phyloP scores from a whole-genome alignment of 176 grass and related monocot species.

The Avena insularis region DNA sequence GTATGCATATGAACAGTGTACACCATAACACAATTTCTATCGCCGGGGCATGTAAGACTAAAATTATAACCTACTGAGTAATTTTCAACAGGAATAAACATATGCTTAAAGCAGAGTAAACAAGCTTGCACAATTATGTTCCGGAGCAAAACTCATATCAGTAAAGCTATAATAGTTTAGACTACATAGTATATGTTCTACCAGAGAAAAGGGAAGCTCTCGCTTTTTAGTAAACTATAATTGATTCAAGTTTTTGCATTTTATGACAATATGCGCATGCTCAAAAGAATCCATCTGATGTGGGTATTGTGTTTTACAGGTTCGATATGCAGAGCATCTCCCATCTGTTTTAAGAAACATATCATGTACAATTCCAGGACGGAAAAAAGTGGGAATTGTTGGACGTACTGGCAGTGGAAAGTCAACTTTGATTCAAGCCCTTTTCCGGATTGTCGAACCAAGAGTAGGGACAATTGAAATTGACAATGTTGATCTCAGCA shows the following conservation, averaged over 20 bases:
- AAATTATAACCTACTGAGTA: constrained; percentile 9
- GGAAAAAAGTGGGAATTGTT: constrained; percentile 90
- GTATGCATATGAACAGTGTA: background rate
- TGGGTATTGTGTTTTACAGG: constrained; percentile 57
- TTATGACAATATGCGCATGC: background rate
- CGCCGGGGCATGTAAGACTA: background rate
- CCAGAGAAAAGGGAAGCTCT: constrained; percentile 3
- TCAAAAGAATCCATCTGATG: constrained; percentile 32
- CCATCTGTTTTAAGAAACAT: constrained; percentile 91
- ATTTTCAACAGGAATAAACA: constrained; percentile 24
- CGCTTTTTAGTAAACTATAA: background rate
- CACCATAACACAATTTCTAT: background rate
- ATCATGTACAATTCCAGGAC: constrained; percentile 90
- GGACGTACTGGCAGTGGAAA: constrained; percentile 93
- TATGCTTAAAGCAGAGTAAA: constrained; percentile 25
- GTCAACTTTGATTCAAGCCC: constrained; percentile 88
- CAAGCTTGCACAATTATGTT: background rate
- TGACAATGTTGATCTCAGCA: constrained; percentile 82
- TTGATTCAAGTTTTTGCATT: background rate
- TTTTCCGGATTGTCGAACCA: constrained; percentile 89
- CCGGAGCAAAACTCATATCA: background rate
- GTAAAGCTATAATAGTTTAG: constrained; percentile 7
- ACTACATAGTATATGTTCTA: constrained; percentile 8
- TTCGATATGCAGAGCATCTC: constrained; percentile 93
- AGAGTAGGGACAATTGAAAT: constrained; percentile 83